Conservation (phyloP, 352 stramenopile genomes). For the Phytophthora quininea region DNA sequence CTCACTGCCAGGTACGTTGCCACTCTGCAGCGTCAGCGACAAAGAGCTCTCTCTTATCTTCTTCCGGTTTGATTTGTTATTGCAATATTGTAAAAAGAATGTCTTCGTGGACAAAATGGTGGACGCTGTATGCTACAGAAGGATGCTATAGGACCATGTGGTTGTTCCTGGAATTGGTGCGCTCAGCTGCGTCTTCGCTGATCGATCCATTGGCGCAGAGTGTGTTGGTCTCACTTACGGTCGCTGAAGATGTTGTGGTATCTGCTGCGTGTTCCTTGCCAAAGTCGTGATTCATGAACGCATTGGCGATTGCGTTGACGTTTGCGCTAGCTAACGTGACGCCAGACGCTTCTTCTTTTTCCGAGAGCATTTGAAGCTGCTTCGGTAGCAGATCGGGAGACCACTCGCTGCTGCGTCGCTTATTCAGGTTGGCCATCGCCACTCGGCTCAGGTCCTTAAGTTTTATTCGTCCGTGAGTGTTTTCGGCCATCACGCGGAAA, state of each 20-base stretch:
- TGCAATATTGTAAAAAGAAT: background rate
- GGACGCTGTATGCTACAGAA: background rate
- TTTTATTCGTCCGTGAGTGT: conserved; percentile 54
- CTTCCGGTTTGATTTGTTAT: background rate
- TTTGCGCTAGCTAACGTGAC: conserved; percentile 10
- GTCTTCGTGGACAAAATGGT: background rate
- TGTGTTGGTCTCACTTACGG: background rate
- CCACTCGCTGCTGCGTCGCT: conserved; percentile 73
- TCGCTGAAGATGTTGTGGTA: background rate
- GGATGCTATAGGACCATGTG: background rate
- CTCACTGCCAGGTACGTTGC: conserved; percentile 36
- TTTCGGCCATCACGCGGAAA: conserved; percentile 66
- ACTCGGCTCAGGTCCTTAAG: conserved; percentile 65
- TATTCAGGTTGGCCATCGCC: conserved; percentile 69
- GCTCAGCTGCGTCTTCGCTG: conserved; percentile 3
- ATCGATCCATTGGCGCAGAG: conserved; percentile 13
- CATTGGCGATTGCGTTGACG: conserved; percentile 30
- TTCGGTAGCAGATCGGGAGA: conserved; percentile 69
- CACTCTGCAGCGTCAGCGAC: conserved; percentile 17
- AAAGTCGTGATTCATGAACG: conserved; percentile 19
- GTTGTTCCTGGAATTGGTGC: background rate
- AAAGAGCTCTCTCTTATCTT: conserved; percentile 4
- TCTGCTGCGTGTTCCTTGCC: background rate
- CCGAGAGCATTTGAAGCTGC: conserved; percentile 62
- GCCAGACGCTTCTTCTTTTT: conserved; percentile 27